Conservation (phyloP, 805 yeast genomes). For the Pichia exigua region DNA sequence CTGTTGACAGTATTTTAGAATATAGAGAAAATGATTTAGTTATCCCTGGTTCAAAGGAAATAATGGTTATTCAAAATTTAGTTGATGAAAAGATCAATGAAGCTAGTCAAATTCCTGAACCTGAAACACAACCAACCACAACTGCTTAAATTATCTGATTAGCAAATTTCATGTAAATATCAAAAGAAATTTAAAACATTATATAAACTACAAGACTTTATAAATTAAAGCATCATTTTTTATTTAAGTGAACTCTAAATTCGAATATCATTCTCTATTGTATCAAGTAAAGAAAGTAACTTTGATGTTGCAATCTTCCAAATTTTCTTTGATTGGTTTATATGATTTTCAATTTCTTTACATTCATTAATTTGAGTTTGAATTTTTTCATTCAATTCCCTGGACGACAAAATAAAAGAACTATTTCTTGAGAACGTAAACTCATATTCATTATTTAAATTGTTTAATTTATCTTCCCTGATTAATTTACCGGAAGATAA, state of each 20-base stretch:
- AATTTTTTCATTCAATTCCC: slow-evolving; percentile 17
- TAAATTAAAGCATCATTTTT: background rate
- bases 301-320: slow-evolving; percentile 21
- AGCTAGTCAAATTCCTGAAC: slow-evolving; percentile 14
- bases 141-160: background rate
- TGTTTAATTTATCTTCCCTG: slow-evolving; percentile 12
- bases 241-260: background rate
- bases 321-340: slow-evolving; percentile 15
- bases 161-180: background rate
- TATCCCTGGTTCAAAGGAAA: slow-evolving; percentile 30
- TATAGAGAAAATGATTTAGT: slow-evolving; percentile 27
- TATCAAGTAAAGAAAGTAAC: slow-evolving; percentile 1
- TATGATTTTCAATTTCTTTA: slow-evolving; percentile 15
- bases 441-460: slow-evolving; percentile 16
- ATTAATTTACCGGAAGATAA: slow-evolving; percentile 19
- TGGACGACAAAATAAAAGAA: slow-evolving; percentile 17
- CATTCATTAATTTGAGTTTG: slow-evolving; percentile 21
- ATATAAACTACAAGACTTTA: background rate
- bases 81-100: slow-evolving; percentile 26
- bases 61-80: slow-evolving; percentile 29
- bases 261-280: slow-evolving; percentile 3
- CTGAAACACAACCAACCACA: background rate
- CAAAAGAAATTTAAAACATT: background rate
- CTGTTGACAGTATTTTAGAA: slow-evolving; percentile 28
- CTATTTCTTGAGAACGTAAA: slow-evolving; percentile 15